Conservation (phyloP, 352 stramenopile species). For the Aphanomyces stellatus region DNA sequence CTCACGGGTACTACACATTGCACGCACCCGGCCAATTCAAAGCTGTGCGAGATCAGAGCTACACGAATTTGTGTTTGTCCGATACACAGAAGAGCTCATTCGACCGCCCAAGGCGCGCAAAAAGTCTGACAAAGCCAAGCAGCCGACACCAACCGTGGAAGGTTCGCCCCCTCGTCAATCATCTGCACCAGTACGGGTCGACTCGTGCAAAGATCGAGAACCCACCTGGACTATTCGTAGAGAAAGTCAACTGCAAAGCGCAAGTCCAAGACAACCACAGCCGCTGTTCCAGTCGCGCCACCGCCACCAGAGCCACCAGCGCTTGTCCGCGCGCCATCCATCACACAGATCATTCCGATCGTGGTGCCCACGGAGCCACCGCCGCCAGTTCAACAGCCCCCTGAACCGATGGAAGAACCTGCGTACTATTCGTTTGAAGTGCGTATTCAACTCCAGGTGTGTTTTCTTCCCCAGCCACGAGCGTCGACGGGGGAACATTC, state of each 20-base stretch:
- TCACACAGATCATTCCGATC: too few relatives aligned
- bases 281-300: too few relatives aligned
- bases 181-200: too few relatives aligned
- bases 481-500: conserved; percentile 16
- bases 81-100: neutral
- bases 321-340: too few relatives aligned
- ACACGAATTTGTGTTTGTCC: conserved; percentile 16
- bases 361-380: too few relatives aligned
- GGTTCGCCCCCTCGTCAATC: too few relatives aligned
- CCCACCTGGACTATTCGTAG: too few relatives aligned
- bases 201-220: too few relatives aligned
- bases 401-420: neutral
- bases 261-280: too few relatives aligned
- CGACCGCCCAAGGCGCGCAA: neutral
- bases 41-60: neutral
- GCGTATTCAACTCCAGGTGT: conserved; percentile 6
- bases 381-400: too few relatives aligned
- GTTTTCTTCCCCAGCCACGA: neutral
- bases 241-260: too few relatives aligned
- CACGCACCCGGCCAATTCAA: neutral
- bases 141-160: neutral
- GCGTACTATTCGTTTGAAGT: conserved; percentile 16
- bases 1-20: conserved; percentile 1
- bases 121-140: neutral
- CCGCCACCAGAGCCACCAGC: too few relatives aligned